Conservation (phyloP, 768 basidiomycete genomes). For the Suillus decipiens region DNA sequence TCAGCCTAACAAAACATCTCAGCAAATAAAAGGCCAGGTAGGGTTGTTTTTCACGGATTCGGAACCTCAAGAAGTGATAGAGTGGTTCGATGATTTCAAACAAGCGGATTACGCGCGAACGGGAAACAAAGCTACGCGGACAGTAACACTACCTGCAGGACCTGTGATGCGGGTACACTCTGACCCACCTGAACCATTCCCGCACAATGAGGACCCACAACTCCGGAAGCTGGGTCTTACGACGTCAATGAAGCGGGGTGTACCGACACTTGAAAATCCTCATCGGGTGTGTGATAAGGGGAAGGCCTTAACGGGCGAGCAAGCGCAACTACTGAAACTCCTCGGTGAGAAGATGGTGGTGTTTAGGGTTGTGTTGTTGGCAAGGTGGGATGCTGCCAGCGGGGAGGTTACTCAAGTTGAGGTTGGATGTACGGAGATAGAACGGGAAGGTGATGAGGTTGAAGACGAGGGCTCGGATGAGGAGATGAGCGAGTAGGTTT, state of each 20-base stretch:
- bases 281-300: slow-evolving; percentile 87
- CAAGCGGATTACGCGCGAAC: slow-evolving; percentile 91
- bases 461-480: slow-evolving; percentile 37
- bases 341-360: slow-evolving; percentile 87
- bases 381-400: slow-evolving; percentile 70
- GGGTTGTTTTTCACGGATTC: slow-evolving; percentile 92
- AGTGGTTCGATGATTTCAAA: slow-evolving; percentile 92
- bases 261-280: slow-evolving; percentile 78
- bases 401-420: slow-evolving; percentile 67
- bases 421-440: slow-evolving; percentile 35
- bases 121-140: slow-evolving; percentile 76
- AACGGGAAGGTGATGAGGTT: slow-evolving; percentile 37
- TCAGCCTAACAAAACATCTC: slow-evolving; percentile 12
- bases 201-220: slow-evolving; percentile 97
- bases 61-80: slow-evolving; percentile 85
- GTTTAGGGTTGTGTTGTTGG: slow-evolving; percentile 72
- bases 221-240: slow-evolving; percentile 87
- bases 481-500: slow-evolving; percentile 53
- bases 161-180: slow-evolving; percentile 82
- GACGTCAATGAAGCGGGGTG: slow-evolving; percentile 83
- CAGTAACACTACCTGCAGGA: slow-evolving; percentile 76
- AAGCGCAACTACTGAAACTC: slow-evolving; percentile 91
- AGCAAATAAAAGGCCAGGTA: slow-evolving; percentile 95
- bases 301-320: slow-evolving; percentile 77
- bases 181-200: slow-evolving; percentile 85